Base-by-base conservation (phyloP, 352 stramenopile species). In the Phytophthora vignae region DNA sequence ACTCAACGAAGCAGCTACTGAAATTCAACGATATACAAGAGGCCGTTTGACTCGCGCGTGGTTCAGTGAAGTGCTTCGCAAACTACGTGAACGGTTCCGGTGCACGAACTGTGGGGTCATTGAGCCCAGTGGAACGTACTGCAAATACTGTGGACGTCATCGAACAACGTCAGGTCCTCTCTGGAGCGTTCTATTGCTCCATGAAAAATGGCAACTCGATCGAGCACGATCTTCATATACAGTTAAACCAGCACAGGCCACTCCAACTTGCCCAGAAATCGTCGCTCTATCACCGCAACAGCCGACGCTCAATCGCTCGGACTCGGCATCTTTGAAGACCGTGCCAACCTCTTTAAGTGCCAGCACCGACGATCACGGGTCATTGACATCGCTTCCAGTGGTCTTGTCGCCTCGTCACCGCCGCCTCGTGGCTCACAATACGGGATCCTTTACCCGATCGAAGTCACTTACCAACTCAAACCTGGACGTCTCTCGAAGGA, bases 101-200 rank as follows among this genome's bases (percentile, higher is more conserved):
- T 92, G 85, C 40, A 31, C 50, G 3, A 92, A 92, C 61, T 92
- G 85, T 53, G 82, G 85, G 0, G 71, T 80, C 27, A 68, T 91
- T 25, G 85, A 92, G 44, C 83, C 85, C 7, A 72, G 83, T 36
- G 85, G 79, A 4, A 55, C 71, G 2, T 92, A 92, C 69, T 92
- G 85, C 71, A 92, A 92, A 58, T 77, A 82, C 19, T 92, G 85
- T 53, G 85, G 85, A n/a, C 76, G 83, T 1, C 68, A 78, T 5
- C 78, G 83, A 10, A 76, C 69, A 33, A 77, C 67, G 12, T 82
- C 82, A 42, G 72, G 72, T 8, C 40, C 69, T 3, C 42, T 80
- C 8, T 64, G 52, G 58, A 72, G 38, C 21, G 40, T 74, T 7
- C 3, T 72, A 10, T 36, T 76, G 27, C 33, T 69, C 48, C 67